These are phyloP conservation scores for Hanseniaspora gamundiae DNA, from an alignment of 1,139 yeast species.

Conservation along the genomic window DNA sequence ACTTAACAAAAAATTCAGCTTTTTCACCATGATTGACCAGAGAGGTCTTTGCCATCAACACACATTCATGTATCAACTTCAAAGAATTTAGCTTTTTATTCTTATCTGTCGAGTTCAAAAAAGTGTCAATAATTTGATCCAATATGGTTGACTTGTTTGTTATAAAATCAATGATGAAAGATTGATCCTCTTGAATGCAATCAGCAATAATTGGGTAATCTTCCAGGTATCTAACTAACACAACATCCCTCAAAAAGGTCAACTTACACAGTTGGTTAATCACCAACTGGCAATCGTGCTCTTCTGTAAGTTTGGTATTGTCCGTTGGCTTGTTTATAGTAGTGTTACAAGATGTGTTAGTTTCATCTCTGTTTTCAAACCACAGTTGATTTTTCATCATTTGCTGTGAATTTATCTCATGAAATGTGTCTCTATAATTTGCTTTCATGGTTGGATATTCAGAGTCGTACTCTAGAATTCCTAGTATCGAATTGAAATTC, in stretches of 20 bases:
- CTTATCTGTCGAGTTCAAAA: conserved; percentile 1
- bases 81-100: conserved; percentile 56
- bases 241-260: conserved; percentile 67
- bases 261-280: conserved; percentile 7
- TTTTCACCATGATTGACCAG: conserved; percentile 48
- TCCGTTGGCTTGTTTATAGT: conserved; percentile 28
- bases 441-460: conserved; percentile 73
- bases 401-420: conserved; percentile 27
- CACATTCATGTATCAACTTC: conserved; percentile 68
- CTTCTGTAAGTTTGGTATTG: neutral
- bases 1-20: conserved; percentile 43
- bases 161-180: conserved; percentile 5
- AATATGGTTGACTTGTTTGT: conserved; percentile 5
- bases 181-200: conserved; percentile 43
- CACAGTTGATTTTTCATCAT: conserved; percentile 5
- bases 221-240: conserved; percentile 66
- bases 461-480: conserved; percentile 86
- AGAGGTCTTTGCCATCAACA: conserved; percentile 51
- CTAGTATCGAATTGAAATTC: conserved; percentile 51
- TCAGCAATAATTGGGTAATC: conserved; percentile 54
- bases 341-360: conserved; percentile 45
- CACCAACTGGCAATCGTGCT: conserved; percentile 6
- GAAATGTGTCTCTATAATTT: conserved; percentile 56
- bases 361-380: conserved; percentile 22
- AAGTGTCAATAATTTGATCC: conserved; percentile 3